Evolutionary conservation across 805 yeast species (phyloP).

Genomic region (Metschnikowia similis): DNA sequence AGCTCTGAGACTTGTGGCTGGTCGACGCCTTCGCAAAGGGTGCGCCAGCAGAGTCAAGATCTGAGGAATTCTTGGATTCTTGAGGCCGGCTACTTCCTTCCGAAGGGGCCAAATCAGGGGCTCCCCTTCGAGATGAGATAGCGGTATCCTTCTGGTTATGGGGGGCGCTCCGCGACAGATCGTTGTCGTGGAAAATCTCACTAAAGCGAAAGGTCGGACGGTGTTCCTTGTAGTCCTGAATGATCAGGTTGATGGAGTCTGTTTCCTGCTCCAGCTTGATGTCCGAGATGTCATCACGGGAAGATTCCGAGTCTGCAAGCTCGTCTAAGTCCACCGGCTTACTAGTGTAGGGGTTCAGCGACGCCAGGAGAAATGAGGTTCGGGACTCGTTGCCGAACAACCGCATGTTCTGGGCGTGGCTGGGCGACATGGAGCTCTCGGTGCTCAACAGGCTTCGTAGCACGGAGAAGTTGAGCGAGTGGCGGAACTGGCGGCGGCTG

Average conservation of each 20-base stretch:
- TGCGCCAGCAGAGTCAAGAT: no score
- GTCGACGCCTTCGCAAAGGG: no score
- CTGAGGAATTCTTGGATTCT: no score
- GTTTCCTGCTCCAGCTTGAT: conserved; percentile 11
- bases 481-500: conserved; percentile 4
- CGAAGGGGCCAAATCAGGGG: no score
- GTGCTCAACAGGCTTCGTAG: conserved; percentile 7
- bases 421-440: conserved; percentile 1
- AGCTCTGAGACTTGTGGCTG: no score
- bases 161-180: not conserved
- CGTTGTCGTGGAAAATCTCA: conserved; percentile 7
- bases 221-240: conserved; percentile 24
- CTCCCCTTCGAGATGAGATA: no score
- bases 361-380: conserved; percentile 4
- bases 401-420: not conserved
- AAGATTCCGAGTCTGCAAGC: conserved; percentile 37
- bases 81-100: no score
- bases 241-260: conserved; percentile 29
- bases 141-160: no score
- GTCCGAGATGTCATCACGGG: conserved; percentile 6
- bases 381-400: conserved; percentile 6
- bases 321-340: conserved; percentile 24
- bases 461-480: conserved; percentile 5
- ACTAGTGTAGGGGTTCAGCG: not conserved
- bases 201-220: conserved; percentile 10